These are phyloP conservation scores for Drechslera avenae DNA, from an alignment of 2,329 filamentous ascomycete species.

Conservation along the genomic window DNA sequence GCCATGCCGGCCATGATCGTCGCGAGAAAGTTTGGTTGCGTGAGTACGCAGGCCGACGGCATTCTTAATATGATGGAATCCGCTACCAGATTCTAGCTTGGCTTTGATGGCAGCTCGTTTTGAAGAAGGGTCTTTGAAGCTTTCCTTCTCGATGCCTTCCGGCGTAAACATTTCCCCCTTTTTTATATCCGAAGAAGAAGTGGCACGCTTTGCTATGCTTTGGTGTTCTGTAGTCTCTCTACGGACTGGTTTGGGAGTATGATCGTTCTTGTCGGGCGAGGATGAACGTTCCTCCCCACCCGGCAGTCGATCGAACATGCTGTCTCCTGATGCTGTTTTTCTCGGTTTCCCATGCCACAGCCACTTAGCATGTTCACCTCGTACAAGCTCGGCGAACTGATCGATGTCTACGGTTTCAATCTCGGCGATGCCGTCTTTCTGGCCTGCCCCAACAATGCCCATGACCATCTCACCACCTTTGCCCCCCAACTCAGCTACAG, in stretches of 20 bases:
- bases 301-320: slow-evolving; percentile 47
- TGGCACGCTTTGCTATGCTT: slow-evolving; percentile 35
- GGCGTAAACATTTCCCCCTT: slow-evolving; percentile 26
- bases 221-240: slow-evolving; percentile 54
- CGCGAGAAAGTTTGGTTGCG: slow-evolving; percentile 47
- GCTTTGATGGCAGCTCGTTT: slow-evolving; percentile 73
- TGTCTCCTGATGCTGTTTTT: slow-evolving; percentile 56
- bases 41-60: slow-evolving; percentile 67
- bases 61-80: slow-evolving; percentile 84
- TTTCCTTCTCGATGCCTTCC: slow-evolving; percentile 54
- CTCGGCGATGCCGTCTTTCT: slow-evolving; percentile 88
- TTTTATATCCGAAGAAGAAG: slow-evolving; percentile 36
- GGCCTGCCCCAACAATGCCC: slow-evolving; percentile 83
- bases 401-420: slow-evolving; percentile 92
- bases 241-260: slow-evolving; percentile 55
- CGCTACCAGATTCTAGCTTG: slow-evolving; percentile 79
- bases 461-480: slow-evolving; percentile 94
- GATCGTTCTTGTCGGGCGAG: slow-evolving; percentile 59
- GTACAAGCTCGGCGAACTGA: slow-evolving; percentile 75
- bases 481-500: slow-evolving; percentile 88
- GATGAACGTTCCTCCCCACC: slow-evolving; percentile 50
- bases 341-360: slow-evolving; percentile 90
- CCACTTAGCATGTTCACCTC: slow-evolving; percentile 87
- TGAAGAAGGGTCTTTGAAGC: slow-evolving; percentile 60
- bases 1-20: slow-evolving; percentile 38